phyloP scores from a whole-genome alignment of 1,284 basidiomycete species.

The Cerioporus squamosus region DNA sequence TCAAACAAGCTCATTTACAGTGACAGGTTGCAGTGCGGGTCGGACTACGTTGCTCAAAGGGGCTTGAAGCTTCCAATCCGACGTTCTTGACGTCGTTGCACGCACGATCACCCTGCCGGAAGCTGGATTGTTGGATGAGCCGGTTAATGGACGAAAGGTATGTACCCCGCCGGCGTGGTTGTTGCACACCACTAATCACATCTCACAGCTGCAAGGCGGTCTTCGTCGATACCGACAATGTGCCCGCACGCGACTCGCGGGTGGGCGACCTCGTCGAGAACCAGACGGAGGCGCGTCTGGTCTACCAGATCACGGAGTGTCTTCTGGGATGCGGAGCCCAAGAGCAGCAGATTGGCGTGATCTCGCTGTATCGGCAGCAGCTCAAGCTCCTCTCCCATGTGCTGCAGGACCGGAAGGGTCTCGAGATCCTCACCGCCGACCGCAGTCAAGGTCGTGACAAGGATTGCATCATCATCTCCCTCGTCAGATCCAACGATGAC shows the following conservation, averaged over 20 bases:
- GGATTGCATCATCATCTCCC: constrained; percentile 91
- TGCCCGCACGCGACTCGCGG: constrained; percentile 81
- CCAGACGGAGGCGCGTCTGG: constrained; percentile 72
- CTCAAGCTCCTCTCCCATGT: constrained; percentile 81
- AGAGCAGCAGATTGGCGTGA: constrained; percentile 81
- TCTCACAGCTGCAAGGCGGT: constrained; percentile 75
- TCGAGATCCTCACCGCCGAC: constrained; percentile 96
- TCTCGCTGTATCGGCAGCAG: constrained; percentile 95
- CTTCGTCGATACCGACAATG: constrained; percentile 89
- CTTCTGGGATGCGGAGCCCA: constrained; percentile 70
- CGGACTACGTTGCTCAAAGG: constrained; percentile 66
- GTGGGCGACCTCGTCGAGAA: constrained; percentile 92
- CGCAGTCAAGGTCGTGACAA: constrained; percentile 97
- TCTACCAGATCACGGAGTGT: constrained; percentile 67
- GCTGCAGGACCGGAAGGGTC: constrained; percentile 51
- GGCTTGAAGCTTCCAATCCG: constrained; percentile 58
- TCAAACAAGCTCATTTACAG: constrained; percentile 92
- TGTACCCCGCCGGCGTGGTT: constrained; percentile 22
- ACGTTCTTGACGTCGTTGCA: constrained; percentile 48
- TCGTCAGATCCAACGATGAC: constrained; percentile 85
- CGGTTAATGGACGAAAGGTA: constrained; percentile 69
- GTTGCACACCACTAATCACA: background rate
- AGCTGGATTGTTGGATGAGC: constrained; percentile 71
- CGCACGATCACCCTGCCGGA: constrained; percentile 28
- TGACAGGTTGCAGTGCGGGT: constrained; percentile 81